A percentile compares a stretch with the other conserved stretches of the same genome.
Conservation (phyloP, 306 rosid species). For the Crotalaria pallida region DNA sequence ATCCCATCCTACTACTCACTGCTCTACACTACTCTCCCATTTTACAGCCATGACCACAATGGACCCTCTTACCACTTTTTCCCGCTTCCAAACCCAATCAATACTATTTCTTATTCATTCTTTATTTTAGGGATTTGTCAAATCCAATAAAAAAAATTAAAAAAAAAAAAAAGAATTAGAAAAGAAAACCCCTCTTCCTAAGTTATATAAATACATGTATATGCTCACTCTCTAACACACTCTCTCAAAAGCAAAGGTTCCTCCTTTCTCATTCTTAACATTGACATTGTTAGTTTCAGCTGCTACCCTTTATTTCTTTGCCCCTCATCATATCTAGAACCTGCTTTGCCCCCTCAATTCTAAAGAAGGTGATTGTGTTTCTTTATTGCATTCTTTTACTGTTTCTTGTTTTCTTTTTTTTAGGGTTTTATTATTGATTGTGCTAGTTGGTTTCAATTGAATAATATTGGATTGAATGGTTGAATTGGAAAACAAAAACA, state of each 20-base stretch:
- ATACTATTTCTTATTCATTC: not conserved
- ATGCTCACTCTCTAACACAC: not conserved
- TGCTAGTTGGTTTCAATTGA: too few relatives aligned
- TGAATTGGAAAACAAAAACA: too few relatives aligned
- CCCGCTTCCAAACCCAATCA: constrained; percentile 3
- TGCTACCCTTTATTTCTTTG: not conserved
- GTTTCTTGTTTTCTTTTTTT: not conserved
- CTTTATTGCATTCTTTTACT: not conserved
- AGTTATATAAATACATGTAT: not conserved
- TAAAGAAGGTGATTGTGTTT: not conserved
- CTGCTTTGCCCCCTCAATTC: not conserved
- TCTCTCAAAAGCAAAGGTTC: constrained; percentile 7
- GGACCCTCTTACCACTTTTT: not conserved
- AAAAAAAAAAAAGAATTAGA: not conserved
- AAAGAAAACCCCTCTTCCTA: constrained; percentile 28
- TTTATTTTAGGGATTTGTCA: not conserved
- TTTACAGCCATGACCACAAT: not conserved
- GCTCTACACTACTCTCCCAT: not conserved
- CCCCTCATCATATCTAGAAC: not conserved
- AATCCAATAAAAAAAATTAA: too few relatives aligned
- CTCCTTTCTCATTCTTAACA: not conserved
- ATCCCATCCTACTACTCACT: too few relatives aligned
- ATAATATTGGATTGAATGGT: too few relatives aligned
- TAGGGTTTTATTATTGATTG: not conserved
- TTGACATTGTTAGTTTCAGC: not conserved